Evolutionary conservation across 1,284 basidiomycete species (phyloP).

Genomic region (Flammula alnicola): DNA sequence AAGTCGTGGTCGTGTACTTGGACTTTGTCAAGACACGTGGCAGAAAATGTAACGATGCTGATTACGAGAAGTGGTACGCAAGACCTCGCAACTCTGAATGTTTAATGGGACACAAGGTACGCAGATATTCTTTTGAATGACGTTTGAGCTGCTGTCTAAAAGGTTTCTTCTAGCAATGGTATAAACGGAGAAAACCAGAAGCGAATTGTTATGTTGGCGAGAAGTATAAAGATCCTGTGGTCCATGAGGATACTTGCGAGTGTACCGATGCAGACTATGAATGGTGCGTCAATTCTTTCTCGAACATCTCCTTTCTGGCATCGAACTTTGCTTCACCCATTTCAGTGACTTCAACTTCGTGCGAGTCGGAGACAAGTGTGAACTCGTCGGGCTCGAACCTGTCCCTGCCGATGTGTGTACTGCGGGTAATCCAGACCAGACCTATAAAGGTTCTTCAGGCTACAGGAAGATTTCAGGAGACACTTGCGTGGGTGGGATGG

Average conservation of each 20-base stretch:
- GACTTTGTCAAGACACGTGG: conserved; percentile 81
- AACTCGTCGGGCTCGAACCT: conserved; percentile 83
- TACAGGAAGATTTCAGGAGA: conserved; percentile 94
- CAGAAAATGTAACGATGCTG: conserved; percentile 72
- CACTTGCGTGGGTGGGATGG: conserved; percentile 72
- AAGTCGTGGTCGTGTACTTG: conserved; percentile 78
- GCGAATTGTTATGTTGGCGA: conserved; percentile 92
- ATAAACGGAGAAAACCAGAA: conserved; percentile 81
- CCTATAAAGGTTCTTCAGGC: conserved; percentile 88
- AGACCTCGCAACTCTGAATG: conserved; percentile 73
- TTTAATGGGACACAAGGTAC: conserved; percentile 92
- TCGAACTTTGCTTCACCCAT: too few species aligned
- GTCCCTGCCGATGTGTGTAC: conserved; percentile 82
- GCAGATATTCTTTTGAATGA: conserved; percentile 15
- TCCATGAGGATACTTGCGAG: conserved; percentile 81
- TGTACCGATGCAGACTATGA: conserved; percentile 93
- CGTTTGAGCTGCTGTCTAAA: too few species aligned
- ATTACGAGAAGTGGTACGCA: conserved; percentile 93
- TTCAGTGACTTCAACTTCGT: conserved; percentile 88
- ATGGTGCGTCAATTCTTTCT: conserved; percentile 60
- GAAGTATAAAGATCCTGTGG: conserved; percentile 87
- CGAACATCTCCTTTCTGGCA: neutral
- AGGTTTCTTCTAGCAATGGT: conserved; percentile 99
- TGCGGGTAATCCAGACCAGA: conserved; percentile 58
- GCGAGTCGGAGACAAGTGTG: conserved; percentile 73